Conservation (phyloP, 257 asterid genomes). For the Solanum ahanhuiri region DNA sequence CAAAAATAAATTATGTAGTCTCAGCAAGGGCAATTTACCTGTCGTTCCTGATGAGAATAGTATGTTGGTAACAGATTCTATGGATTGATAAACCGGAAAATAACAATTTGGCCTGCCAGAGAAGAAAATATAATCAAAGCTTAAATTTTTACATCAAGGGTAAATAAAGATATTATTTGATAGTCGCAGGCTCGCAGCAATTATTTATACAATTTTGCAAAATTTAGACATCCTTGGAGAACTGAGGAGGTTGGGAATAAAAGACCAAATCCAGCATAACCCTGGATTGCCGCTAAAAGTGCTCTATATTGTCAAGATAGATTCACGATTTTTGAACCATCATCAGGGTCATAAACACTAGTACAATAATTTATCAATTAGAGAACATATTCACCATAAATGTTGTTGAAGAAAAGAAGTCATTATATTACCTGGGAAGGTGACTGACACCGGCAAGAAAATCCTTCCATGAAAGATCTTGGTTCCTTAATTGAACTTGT, state of each 20-base stretch:
- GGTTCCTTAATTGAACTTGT: constrained; percentile 47
- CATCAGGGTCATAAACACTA: background rate
- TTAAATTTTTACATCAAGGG: background rate
- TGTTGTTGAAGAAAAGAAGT: background rate
- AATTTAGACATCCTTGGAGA: background rate
- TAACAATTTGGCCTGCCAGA: constrained; percentile 46
- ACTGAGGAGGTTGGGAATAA: background rate
- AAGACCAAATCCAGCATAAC: background rate
- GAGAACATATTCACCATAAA: background rate
- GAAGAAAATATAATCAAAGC: background rate
- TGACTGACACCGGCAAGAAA: constrained; percentile 46
- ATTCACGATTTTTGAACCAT: background rate
- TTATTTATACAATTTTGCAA: background rate
- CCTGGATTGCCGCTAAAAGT: background rate
- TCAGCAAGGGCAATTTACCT: constrained; percentile 28
- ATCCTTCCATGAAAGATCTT: constrained; percentile 59
- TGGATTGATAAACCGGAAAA: constrained; percentile 56
- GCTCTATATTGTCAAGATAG: background rate
- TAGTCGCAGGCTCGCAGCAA: background rate
- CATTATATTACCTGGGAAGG: constrained; percentile 39
- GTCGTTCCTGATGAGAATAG: constrained; percentile 95
- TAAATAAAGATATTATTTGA: background rate
- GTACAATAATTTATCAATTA: background rate
- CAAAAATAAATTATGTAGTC: background rate
- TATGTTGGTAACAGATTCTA: constrained; percentile 65